Evolutionary conservation across 2,329 filamentous ascomycete genomes (phyloP).

Genomic region (Ceratocystis ficicola): DNA sequence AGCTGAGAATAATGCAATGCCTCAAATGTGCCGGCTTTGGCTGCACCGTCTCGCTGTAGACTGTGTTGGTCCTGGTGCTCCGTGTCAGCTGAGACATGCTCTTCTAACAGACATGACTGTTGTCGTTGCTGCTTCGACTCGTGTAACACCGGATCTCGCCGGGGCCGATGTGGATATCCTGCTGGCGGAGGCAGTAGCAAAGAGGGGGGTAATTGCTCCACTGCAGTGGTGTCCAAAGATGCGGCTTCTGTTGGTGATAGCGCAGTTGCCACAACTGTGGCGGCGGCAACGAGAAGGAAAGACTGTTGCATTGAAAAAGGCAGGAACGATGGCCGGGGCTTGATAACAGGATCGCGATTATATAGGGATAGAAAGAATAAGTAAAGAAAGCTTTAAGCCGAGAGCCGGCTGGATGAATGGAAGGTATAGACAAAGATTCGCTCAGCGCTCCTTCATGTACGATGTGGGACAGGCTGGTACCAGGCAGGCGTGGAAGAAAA

Average conservation of each 20-base stretch:
- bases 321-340: not conserved
- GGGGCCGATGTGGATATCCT: not conserved
- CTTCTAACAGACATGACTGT: not conserved
- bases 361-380: no score
- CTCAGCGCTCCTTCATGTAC: no score
- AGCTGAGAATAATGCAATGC: not conserved
- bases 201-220: not conserved
- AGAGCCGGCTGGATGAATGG: no score
- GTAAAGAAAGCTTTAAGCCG: no score
- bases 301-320: not conserved
- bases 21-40: not conserved
- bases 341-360: no score
- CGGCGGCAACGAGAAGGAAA: not conserved
- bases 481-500: no score
- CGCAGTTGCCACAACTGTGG: not conserved
- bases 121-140: not conserved
- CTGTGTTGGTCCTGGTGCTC: not conserved
- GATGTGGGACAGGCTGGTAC: no score
- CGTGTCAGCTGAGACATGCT: not conserved
- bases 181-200: not conserved
- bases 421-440: no score
- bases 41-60: not conserved
- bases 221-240: not conserved
- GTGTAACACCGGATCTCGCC: slow-evolving; percentile 5
- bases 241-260: not conserved